Conservation (phyloP, 257 asterid species). For the Salvia miltiorrhiza region DNA sequence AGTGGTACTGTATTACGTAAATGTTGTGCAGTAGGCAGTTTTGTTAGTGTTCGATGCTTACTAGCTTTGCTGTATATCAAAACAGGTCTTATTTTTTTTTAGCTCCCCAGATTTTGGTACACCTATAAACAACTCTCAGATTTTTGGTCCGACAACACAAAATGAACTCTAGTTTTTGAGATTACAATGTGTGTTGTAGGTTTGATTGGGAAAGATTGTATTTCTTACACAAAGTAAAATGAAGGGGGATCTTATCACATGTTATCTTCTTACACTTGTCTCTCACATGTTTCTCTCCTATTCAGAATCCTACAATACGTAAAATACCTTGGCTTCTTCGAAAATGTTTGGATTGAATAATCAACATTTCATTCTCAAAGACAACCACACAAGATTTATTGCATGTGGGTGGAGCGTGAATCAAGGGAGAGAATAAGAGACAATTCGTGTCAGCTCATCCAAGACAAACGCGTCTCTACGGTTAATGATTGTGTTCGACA, state of each 20-base stretch:
- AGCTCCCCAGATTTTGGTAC: not conserved
- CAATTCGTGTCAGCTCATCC: slow-evolving; percentile 17
- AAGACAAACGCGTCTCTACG: slow-evolving; percentile 25
- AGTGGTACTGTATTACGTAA: too few relatives aligned
- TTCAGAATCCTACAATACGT: not conserved
- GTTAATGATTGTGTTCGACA: slow-evolving; percentile 10
- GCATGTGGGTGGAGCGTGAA: slow-evolving; percentile 22
- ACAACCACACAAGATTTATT: not conserved
- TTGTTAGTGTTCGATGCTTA: not conserved
- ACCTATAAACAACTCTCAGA: too few relatives aligned
- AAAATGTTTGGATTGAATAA: not conserved
- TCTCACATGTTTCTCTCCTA: not conserved
- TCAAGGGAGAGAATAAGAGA: slow-evolving; percentile 2
- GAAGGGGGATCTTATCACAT: not conserved
- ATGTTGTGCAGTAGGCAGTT: not conserved
- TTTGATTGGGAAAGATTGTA: not conserved
- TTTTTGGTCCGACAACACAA: too few relatives aligned
- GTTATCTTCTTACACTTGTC: not conserved
- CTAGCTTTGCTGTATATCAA: not conserved
- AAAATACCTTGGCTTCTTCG: slow-evolving; percentile 13
- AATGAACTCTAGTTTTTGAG: too few relatives aligned
- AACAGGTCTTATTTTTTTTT: too few relatives aligned
- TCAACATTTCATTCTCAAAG: not conserved
- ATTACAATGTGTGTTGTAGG: not conserved
- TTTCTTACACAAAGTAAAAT: not conserved